Evolutionary conservation across 148 eudicot genomes (phyloP).

Genomic region (Rhododendron mucronatum): DNA sequence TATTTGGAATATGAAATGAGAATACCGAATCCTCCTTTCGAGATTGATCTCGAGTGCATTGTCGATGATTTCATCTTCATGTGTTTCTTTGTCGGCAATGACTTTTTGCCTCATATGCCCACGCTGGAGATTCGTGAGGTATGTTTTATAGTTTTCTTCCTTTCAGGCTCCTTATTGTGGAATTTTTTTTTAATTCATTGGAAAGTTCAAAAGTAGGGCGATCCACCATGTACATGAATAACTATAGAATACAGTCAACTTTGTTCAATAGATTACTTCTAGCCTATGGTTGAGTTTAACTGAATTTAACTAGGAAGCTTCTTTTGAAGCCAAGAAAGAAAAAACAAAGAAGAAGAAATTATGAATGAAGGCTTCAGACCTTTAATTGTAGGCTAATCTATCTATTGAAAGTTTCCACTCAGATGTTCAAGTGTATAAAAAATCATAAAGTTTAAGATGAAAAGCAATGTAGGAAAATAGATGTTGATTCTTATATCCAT

Average conservation of each 20-base stretch:
- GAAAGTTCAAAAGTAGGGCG: neutral
- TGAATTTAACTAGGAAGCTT: neutral
- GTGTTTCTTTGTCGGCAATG: conserved; percentile 98
- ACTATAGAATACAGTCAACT: neutral
- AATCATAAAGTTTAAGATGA: neutral
- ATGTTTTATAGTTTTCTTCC: conserved; percentile 9
- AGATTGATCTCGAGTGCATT: conserved; percentile 79
- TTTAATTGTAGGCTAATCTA: neutral
- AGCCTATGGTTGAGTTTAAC: neutral
- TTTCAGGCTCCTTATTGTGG: neutral
- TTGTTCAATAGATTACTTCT: neutral
- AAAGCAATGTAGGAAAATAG: neutral
- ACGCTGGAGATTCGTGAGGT: conserved; percentile 98
- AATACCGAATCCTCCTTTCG: conserved; percentile 58
- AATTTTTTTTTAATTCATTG: neutral
- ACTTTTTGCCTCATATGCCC: conserved; percentile 97
- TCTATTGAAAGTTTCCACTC: neutral
- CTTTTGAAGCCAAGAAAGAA: neutral
- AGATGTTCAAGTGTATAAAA: neutral
- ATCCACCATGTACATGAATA: neutral
- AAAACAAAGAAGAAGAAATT: neutral
- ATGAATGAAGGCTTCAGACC: neutral
- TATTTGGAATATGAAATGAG: conserved; percentile 84
- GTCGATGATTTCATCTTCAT: conserved; percentile 93
- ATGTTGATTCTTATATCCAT: neutral